Base-by-base conservation (phyloP, 495 filamentous ascomycete species). In the Venustampulla echinocandica region DNA sequence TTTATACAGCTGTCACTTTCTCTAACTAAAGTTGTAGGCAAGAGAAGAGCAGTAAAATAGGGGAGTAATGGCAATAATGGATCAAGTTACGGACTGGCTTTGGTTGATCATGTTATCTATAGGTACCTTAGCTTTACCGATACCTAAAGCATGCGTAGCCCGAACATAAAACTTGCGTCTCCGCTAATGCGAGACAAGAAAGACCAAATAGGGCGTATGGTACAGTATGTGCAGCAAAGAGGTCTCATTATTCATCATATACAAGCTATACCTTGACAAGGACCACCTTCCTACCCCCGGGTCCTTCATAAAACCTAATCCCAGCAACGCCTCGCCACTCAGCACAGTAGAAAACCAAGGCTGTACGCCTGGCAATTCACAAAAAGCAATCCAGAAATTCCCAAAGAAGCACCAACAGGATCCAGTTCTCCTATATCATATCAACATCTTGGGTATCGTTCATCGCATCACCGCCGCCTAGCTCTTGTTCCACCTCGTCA, bases 401-500 rank as follows among this genome's bases (percentile, higher is more conserved):
- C 3, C 20, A 37, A 2, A 40, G 35, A 42, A 20, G 4, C 33
- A 40, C 9, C 36, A 40, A 21, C 24, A 32, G 14, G 19, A 28
- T 35, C 23, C 15, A 38, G 24, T 27, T 32, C 21, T 21, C 54
- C 33, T 22, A 55, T 37, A 32, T 40, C 46, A 21, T 21, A 6
- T 40, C 56, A 10, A 57, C 49, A 48, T 50, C 56, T 21, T 44
- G 44, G 61, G 61, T 63, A 61, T 67, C 66, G 52, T 69, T 63
- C 43, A 46, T 43, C 59, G 52, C 56, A 37, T 72, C 73, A 19
- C 71, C 75, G 10, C 69, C 75, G 27, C 67, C 80, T 17, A 86
- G 65, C 68, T 95, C 87, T 62, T 82, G 79, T 68, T 90, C 84
- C 28, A 93, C 81, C 69, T 96, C 90, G 54, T 90, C 84, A 15